Percentiles rank a stretch among this genome's conserved stretches.
These are phyloP conservation scores for Phytopythium cucurbitacearum DNA, from an alignment of 352 stramenopile genomes.

Conservation along the genomic window DNA sequence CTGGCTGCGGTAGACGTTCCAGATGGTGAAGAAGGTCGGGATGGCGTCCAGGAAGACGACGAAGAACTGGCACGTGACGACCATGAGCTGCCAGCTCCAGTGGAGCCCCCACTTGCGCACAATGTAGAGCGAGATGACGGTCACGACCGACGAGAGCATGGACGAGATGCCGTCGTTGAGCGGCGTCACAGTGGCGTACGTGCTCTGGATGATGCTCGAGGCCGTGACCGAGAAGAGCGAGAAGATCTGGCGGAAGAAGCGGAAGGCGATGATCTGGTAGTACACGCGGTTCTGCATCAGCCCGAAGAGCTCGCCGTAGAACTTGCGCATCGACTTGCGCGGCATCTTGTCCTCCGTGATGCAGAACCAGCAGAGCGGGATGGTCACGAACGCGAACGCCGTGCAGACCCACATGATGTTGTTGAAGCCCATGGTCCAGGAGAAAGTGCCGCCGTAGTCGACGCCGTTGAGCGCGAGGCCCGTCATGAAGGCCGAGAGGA, in stretches of 20 bases:
- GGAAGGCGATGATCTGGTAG: constrained; percentile 49
- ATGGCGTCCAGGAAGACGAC: constrained; percentile 44
- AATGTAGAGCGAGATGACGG: constrained; percentile 31
- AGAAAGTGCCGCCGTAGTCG: constrained; percentile 46
- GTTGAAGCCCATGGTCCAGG: constrained; percentile 52
- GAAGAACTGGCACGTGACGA: constrained; percentile 32
- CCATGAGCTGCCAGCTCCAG: constrained; percentile 49
- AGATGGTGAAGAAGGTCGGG: constrained; percentile 58
- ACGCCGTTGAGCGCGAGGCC: constrained; percentile 38
- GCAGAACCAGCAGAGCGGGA: constrained; percentile 41
- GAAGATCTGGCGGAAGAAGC: constrained; percentile 46
- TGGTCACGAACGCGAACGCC: constrained; percentile 28
- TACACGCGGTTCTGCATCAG: constrained; percentile 44
- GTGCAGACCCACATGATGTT: constrained; percentile 40
- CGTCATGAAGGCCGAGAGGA: constrained; percentile 37
- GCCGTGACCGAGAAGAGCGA: constrained; percentile 46
- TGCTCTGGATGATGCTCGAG: constrained; percentile 36
- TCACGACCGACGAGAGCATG: constrained; percentile 39
- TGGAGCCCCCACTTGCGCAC: constrained; percentile 40
- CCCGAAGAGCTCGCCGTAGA: constrained; percentile 33
- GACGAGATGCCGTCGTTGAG: constrained; percentile 49
- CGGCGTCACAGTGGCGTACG: constrained; percentile 50
- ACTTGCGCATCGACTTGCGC: constrained; percentile 30
- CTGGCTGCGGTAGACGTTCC: constrained; percentile 61
- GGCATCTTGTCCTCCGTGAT: constrained; percentile 28